Evolutionary conservation across 1,284 basidiomycete genomes (phyloP).

Genomic region (Bondarzewia mesenterica): DNA sequence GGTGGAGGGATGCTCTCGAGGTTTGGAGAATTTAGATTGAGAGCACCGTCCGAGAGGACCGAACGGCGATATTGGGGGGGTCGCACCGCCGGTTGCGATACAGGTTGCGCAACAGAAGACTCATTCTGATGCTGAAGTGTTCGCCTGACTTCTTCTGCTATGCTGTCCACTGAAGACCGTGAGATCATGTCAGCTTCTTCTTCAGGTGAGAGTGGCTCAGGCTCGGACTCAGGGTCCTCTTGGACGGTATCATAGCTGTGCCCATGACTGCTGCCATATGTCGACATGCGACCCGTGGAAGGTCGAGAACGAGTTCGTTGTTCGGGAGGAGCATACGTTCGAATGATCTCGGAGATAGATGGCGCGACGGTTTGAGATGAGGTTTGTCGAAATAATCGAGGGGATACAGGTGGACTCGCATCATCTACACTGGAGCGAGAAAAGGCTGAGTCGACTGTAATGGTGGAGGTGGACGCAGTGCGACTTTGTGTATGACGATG

Average conservation of each 20-base stretch:
- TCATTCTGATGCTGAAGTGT: constrained; percentile 55
- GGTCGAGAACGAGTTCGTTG: constrained; percentile 37
- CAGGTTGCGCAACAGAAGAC: constrained; percentile 27
- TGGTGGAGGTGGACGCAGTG: constrained; percentile 34
- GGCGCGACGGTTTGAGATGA: constrained; percentile 41
- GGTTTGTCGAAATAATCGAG: constrained; percentile 5
- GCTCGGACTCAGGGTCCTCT: constrained; percentile 39
- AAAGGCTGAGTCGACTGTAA: constrained; percentile 19
- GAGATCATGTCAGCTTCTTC: constrained; percentile 59
- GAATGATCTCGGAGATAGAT: constrained; percentile 79
- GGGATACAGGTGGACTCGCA: constrained; percentile 9
- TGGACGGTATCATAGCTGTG: constrained; percentile 31
- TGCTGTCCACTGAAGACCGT: constrained; percentile 76
- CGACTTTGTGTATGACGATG: constrained; percentile 25
- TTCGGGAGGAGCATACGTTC: constrained; percentile 55
- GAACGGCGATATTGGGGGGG: constrained; percentile 39
- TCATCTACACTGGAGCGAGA: constrained; percentile 7
- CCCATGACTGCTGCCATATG: constrained; percentile 39
- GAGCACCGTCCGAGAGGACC: constrained; percentile 36
- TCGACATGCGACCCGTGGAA: constrained; percentile 35
- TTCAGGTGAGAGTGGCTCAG: constrained; percentile 36
- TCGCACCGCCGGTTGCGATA: constrained; percentile 32
- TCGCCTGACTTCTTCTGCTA: constrained; percentile 69
- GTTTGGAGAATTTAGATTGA: constrained; percentile 25
- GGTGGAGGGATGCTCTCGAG: constrained; percentile 35